Evolutionary conservation across 176 grass and related monocot species (phyloP).

Genomic region (Raddia guianensis): DNA sequence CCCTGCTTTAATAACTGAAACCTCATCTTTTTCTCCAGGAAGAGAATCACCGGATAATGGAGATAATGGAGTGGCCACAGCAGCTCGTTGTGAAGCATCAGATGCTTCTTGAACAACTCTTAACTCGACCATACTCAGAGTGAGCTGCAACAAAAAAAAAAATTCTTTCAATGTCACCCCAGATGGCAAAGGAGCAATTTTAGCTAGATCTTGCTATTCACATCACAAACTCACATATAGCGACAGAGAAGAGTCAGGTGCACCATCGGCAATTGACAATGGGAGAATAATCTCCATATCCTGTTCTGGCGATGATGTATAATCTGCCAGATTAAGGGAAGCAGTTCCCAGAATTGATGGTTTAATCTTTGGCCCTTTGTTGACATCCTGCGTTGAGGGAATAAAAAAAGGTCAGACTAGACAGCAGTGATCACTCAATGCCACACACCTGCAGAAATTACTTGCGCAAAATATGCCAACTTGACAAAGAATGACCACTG

Average conservation of each 20-base stretch:
- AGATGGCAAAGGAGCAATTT: conserved; percentile 15
- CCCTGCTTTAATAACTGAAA: conserved; percentile 88
- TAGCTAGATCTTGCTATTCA: conserved; percentile 17
- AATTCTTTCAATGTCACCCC: conserved; percentile 30
- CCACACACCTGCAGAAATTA: not conserved
- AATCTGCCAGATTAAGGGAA: conserved; percentile 71
- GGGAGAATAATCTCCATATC: conserved; percentile 74
- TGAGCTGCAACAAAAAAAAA: conserved; percentile 49
- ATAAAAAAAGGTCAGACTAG: conserved; percentile 34
- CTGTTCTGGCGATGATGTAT: conserved; percentile 55
- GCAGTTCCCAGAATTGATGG: conserved; percentile 73
- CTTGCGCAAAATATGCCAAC: conserved; percentile 5
- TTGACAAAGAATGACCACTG: conserved; percentile 2
- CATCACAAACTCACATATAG: conserved; percentile 74
- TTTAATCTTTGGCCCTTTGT: conserved; percentile 75
- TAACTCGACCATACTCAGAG: conserved; percentile 64
- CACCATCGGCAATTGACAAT: conserved; percentile 52
- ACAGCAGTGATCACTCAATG: not conserved
- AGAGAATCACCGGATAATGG: conserved; percentile 67
- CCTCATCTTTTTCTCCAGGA: conserved; percentile 75
- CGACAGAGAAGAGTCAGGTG: conserved; percentile 45
- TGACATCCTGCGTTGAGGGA: conserved; percentile 43
- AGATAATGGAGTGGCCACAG: conserved; percentile 48
- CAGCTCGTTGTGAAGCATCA: conserved; percentile 52
- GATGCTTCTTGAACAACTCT: conserved; percentile 44